Conservation (phyloP, 805 yeast genomes). For the Zygoascus biomembranicola region DNA sequence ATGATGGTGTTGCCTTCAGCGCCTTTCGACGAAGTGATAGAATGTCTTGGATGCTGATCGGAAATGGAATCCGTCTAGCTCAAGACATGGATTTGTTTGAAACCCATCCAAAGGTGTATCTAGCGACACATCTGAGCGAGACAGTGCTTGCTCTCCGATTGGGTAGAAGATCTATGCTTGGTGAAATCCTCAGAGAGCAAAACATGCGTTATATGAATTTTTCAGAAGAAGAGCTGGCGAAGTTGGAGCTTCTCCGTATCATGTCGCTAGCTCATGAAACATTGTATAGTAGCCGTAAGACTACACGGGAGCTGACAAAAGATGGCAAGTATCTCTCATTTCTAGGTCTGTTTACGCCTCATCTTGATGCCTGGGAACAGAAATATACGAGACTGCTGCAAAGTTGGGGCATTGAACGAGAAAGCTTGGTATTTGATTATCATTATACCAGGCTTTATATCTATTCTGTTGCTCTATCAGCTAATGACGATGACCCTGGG, state of each 20-base stretch:
- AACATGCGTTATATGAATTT: slow-evolving; percentile 40
- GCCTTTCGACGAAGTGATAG: slow-evolving; percentile 82
- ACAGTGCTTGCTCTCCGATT: slow-evolving; percentile 74
- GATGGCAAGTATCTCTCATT: slow-evolving; percentile 49
- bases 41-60: slow-evolving; percentile 91
- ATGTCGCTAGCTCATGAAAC: slow-evolving; percentile 78
- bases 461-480: slow-evolving; percentile 68
- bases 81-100: slow-evolving; percentile 81
- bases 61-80: slow-evolving; percentile 77
- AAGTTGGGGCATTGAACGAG: slow-evolving; percentile 43
- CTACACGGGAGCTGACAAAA: slow-evolving; percentile 27
- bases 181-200: slow-evolving; percentile 53
- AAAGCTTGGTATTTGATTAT: slow-evolving; percentile 71
- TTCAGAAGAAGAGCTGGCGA: slow-evolving; percentile 60
- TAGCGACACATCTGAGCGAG: slow-evolving; percentile 82
- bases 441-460: slow-evolving; percentile 78
- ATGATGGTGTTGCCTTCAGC: slow-evolving; percentile 45
- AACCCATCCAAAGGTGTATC: slow-evolving; percentile 59
- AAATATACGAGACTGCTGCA: slow-evolving; percentile 48
- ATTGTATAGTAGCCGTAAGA: slow-evolving; percentile 46
- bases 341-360: slow-evolving; percentile 63
- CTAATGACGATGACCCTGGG: slow-evolving; percentile 24
- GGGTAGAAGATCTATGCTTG: slow-evolving; percentile 69
- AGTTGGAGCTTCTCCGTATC: slow-evolving; percentile 69
- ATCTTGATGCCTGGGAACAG: slow-evolving; percentile 69